phyloP scores from a whole-genome alignment of 768 basidiomycete genomes.

The Pleurotus pulmonarius region DNA sequence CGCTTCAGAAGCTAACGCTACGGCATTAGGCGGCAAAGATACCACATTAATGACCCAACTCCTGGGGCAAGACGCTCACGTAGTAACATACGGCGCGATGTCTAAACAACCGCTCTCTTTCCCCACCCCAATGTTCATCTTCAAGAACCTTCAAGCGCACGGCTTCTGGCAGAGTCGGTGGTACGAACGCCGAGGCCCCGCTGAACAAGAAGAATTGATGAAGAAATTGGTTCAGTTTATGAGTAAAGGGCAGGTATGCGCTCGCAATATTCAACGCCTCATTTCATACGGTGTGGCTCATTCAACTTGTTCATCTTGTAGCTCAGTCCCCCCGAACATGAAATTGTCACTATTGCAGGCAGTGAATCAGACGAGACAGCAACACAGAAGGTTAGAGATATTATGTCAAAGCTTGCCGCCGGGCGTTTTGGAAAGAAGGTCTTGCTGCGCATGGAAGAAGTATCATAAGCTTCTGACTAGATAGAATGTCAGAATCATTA shows the following conservation, averaged over 20 bases:
- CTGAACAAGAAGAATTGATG: slow-evolving; percentile 52
- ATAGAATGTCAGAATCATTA: neutral
- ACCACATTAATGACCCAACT: slow-evolving; percentile 68
- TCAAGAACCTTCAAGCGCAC: slow-evolving; percentile 72
- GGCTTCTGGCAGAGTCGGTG: slow-evolving; percentile 81
- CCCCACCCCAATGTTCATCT: slow-evolving; percentile 79
- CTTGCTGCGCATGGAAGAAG: slow-evolving; percentile 32
- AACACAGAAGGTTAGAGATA: slow-evolving; percentile 42
- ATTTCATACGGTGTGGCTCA: neutral
- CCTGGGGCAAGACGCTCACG: slow-evolving; percentile 62
- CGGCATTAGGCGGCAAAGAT: slow-evolving; percentile 46
- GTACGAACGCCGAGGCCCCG: slow-evolving; percentile 47
- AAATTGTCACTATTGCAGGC: slow-evolving; percentile 53
- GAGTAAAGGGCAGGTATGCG: slow-evolving; percentile 45
- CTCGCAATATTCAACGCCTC: neutral
- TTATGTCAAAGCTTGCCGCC: slow-evolving; percentile 36
- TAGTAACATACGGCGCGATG: slow-evolving; percentile 91
- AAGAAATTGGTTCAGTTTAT: slow-evolving; percentile 49
- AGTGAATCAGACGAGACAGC: slow-evolving; percentile 34
- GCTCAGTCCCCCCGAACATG: slow-evolving; percentile 68
- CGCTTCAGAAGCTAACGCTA: neutral
- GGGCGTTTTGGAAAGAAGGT: slow-evolving; percentile 41
- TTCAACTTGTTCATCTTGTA: slow-evolving; percentile 21
- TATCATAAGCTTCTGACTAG: slow-evolving; percentile 3
- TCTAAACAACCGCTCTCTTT: slow-evolving; percentile 76